Evolutionary conservation across 2,329 filamentous ascomycete species (phyloP).

Genomic region (Helotiales sp.): DNA sequence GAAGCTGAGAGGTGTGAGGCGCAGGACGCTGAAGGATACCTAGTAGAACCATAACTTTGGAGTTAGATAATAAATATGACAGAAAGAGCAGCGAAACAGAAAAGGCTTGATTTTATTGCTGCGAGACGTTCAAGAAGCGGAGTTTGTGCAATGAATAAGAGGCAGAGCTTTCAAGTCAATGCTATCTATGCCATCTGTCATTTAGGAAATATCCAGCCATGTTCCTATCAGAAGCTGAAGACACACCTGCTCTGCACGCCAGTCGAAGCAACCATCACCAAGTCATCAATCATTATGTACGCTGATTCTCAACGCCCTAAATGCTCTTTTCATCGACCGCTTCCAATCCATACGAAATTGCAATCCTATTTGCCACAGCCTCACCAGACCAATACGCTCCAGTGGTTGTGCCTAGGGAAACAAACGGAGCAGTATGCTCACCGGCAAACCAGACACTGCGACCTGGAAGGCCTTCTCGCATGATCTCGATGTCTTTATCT

Average conservation of each 20-base stretch:
- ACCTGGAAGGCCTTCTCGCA: conserved; percentile 51
- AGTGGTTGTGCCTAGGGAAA: conserved; percentile 84
- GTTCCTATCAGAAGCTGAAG: neutral
- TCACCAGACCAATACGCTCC: conserved; percentile 94
- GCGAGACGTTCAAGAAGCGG: neutral
- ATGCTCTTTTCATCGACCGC: neutral
- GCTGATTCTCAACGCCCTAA: neutral
- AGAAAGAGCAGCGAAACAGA: too few relatives aligned
- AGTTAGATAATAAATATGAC: too few relatives aligned
- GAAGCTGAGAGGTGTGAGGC: too few relatives aligned
- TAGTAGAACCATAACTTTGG: too few relatives aligned
- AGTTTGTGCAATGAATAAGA: neutral
- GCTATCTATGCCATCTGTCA: neutral
- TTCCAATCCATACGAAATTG: conserved; percentile 54
- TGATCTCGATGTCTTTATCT: conserved; percentile 62
- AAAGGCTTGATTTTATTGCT: neutral
- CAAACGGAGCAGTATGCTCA: conserved; percentile 84
- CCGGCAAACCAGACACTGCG: conserved; percentile 66
- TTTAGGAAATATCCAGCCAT: neutral
- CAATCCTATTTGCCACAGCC: conserved; percentile 70
- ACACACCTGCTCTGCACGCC: neutral
- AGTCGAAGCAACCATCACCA: neutral
- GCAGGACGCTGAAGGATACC: too few relatives aligned
- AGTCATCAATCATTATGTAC: neutral
- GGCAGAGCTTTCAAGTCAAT: neutral